Percentiles rank a stretch among this genome's conserved stretches.
Conservation (phyloP, 305 asterid species). For the Solanum hybrid region DNA sequence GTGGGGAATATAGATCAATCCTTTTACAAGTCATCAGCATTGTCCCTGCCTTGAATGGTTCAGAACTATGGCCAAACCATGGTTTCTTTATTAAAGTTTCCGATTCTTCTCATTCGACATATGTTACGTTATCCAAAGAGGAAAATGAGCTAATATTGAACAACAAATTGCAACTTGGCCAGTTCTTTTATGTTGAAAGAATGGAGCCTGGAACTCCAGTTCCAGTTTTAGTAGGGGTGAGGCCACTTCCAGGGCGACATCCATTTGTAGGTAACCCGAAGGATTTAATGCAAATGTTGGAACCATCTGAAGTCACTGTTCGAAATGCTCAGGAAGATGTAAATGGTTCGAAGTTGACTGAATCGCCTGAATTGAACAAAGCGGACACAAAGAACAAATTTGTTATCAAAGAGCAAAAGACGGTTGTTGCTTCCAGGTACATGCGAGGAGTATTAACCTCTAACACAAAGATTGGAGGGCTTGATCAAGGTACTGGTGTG, state of each 20-base stretch:
- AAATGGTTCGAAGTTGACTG: constrained; percentile 5
- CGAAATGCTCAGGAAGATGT: constrained; percentile 19
- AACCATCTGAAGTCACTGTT: constrained; percentile 30
- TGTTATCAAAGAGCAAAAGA: constrained; percentile 82
- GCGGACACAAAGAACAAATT: constrained; percentile 37
- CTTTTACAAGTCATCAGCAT: constrained; percentile 77
- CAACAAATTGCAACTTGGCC: constrained; percentile 77
- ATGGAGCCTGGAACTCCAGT: constrained; percentile 69
- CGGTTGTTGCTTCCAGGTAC: constrained; percentile 65
- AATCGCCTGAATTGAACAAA: constrained; percentile 25
- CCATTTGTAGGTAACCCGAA: constrained; percentile 69
- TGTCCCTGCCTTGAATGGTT: constrained; percentile 75
- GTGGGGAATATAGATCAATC: constrained; percentile 63
- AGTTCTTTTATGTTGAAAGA: constrained; percentile 66
- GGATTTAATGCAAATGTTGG: constrained; percentile 75
- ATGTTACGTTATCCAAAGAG: constrained; percentile 43
- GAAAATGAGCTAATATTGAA: constrained; percentile 69
- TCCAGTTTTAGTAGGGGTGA: constrained; percentile 61
- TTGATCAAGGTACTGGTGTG: neutral
- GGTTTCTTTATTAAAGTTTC: constrained; percentile 88
- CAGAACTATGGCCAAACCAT: constrained; percentile 75
- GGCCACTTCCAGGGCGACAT: constrained; percentile 80
- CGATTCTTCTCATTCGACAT: constrained; percentile 81
- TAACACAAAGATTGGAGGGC: constrained; percentile 17
- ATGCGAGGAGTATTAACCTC: constrained; percentile 60